These are phyloP conservation scores for Magnolia sinica DNA, from an alignment of 164 flowering plant species.

Conservation along the genomic window DNA sequence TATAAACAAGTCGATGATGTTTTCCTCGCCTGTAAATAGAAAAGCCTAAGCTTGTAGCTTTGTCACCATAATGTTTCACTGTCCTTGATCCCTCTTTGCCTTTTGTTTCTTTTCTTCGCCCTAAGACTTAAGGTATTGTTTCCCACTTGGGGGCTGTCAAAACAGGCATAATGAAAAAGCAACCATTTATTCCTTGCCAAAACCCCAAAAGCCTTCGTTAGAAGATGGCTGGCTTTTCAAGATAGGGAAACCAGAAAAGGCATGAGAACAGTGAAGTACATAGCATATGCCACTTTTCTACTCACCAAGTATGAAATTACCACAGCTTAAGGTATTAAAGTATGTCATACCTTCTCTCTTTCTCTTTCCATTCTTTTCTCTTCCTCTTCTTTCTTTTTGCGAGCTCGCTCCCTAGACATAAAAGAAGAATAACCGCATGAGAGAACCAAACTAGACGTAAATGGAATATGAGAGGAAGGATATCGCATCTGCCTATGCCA, in stretches of 20 bases:
- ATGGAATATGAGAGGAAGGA: background rate
- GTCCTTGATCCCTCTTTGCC: no score
- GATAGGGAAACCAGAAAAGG: background rate
- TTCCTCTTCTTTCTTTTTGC: slow-evolving; percentile 98
- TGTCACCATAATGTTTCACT: no score
- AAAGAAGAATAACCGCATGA: background rate
- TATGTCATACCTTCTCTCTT: slow-evolving; percentile 69
- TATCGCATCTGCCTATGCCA: background rate
- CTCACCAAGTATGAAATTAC: background rate
- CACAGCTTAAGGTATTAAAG: background rate
- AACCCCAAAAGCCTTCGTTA: background rate
- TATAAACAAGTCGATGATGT: no score
- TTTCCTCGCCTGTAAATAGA: no score
- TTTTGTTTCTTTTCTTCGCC: no score
- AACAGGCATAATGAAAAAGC: background rate
- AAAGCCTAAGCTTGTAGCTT: no score
- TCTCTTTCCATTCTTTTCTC: slow-evolving; percentile 89
- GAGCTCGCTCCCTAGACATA: slow-evolving; percentile 77
- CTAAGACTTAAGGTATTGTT: no score
- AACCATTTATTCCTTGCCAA: no score
- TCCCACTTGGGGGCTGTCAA: no score
- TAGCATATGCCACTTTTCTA: background rate
- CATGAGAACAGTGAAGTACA: background rate
- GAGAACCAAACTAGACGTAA: background rate
- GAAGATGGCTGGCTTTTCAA: background rate